Base-by-base conservation (phyloP, 441 rosid genomes). In the Erodium trifolium region DNA sequence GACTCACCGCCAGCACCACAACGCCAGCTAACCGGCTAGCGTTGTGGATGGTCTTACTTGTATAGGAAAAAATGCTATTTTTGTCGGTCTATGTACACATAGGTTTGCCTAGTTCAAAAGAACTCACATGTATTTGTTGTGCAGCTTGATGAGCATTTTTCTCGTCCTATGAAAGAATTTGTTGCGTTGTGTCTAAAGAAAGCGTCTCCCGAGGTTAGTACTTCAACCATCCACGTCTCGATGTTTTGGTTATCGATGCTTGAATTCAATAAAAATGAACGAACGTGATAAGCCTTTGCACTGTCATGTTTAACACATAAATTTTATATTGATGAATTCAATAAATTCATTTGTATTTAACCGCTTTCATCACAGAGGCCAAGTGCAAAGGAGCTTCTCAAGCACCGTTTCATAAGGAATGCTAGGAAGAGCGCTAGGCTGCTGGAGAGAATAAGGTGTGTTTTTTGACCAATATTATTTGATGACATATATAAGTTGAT, bases 121-220 rank as follows among this genome's bases (percentile, higher is more conserved):
- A 49, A 67, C 59, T 49, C 57, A 76, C 41, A 43, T 67, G 23
- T 68, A 67, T 77, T 73, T 79, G 47, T 67, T 77, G 71, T 43
- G 78, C 98, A 95, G 99, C 85, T 92, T 82, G 98, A 92, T 80
- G 98, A 95, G 74, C 99, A 95, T 85, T 95, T 95, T 86, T 90
- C 99, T 72, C 96, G 98, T 67, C 87, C 83, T 67, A 84, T 95
- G 87, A 95, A 95, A 80, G 99, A 95, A 74, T 92, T 95, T 86
- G 99, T 90, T 78, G 86, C 97, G 3, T 81, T 85, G 70, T 92
- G 99, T 80, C 82, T 95, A 80, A 95, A 90, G 85, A 95, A 95
- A 79, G 79, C 82, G 64, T 90, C 97, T 31, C 84, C 85, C 17
- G 98, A 95, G 99, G 99, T 84, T 80, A 82, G 82, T 76, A 18